A percentile compares a stretch with the other conserved stretches of the same genome.
Conservation (phyloP, 1,139 yeast species). For the Kodamaea arcana region DNA sequence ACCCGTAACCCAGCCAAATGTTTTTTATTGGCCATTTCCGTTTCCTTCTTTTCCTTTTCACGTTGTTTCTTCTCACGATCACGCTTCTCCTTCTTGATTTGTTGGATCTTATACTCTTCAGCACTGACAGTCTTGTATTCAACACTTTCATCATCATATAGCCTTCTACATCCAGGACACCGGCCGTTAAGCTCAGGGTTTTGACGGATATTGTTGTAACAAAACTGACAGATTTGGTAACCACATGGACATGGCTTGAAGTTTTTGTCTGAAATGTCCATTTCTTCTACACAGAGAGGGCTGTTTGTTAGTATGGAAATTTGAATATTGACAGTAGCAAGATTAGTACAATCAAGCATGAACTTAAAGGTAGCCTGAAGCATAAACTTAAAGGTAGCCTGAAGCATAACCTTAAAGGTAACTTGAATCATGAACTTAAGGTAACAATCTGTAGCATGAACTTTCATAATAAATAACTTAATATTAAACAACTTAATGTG, state of each 20-base stretch:
- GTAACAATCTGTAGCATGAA: too few relatives aligned
- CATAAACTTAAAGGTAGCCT: too few relatives aligned
- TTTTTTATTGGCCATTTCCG: slow-evolving; percentile 82
- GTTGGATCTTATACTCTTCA: slow-evolving; percentile 80
- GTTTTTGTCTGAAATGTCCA: slow-evolving; percentile 93
- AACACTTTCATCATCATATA: slow-evolving; percentile 88
- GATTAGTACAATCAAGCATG: too few relatives aligned
- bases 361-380: too few relatives aligned
- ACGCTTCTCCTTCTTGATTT: slow-evolving; percentile 71
- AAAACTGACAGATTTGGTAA: slow-evolving; percentile 95
- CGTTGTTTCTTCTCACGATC: slow-evolving; percentile 84
- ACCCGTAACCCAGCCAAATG: slow-evolving; percentile 97
- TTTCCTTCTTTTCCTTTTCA: slow-evolving; percentile 90
- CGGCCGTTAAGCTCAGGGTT: slow-evolving; percentile 93
- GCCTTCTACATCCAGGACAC: slow-evolving; percentile 96
- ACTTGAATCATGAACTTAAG: too few relatives aligned
- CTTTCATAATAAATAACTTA: not conserved
- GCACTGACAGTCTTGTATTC: slow-evolving; percentile 79
- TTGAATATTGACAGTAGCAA: not conserved
- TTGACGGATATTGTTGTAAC: slow-evolving; percentile 93
- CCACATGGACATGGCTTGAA: slow-evolving; percentile 99
- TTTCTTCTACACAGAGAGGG: slow-evolving; percentile 95
- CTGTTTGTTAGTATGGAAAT: slow-evolving; percentile 22
- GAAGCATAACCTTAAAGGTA: too few relatives aligned
- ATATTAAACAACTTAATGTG: too few relatives aligned